phyloP scores from a whole-genome alignment of 2,329 filamentous ascomycete species.

The Sporothrix sp. region DNA sequence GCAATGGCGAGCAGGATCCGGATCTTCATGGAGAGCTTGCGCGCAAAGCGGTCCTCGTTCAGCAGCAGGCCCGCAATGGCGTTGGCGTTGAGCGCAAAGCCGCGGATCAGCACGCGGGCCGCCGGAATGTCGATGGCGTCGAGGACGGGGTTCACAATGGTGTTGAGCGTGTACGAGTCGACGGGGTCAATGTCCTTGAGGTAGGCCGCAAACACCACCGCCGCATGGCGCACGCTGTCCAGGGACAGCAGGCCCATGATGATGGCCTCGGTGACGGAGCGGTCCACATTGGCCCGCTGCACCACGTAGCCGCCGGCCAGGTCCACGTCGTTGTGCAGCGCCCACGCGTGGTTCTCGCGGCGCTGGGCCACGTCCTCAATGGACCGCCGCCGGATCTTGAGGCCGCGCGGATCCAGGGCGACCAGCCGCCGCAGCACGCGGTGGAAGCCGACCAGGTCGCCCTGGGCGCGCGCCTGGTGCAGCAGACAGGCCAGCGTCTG shows the following conservation, averaged over 20 bases:
- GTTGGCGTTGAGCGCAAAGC: conserved; percentile 22
- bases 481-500: conserved; percentile 41
- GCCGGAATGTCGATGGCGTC: conserved; percentile 28
- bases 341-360: conserved; percentile 23
- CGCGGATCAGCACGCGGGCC: conserved; percentile 28
- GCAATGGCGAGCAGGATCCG: conserved; percentile 14
- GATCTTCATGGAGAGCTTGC: conserved; percentile 13
- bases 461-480: conserved; percentile 37
- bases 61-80: conserved; percentile 16
- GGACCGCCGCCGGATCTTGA: conserved; percentile 25
- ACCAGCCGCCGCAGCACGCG: conserved; percentile 36
- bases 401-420: conserved; percentile 32
- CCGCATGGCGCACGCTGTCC: conserved; percentile 35
- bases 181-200: conserved; percentile 30
- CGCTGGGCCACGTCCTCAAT: neutral
- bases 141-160: conserved; percentile 34
- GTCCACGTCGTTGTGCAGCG: conserved; percentile 18
- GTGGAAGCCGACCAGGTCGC: conserved; percentile 34
- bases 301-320: conserved; percentile 28
- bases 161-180: conserved; percentile 31
- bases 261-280: conserved; percentile 34
- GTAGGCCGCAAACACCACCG: conserved; percentile 31
- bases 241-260: conserved; percentile 41
- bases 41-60: conserved; percentile 5
- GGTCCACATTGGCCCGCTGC: conserved; percentile 31